Percentiles rank a stretch among this genome's conserved stretches.
These are phyloP conservation scores for Sugiyamaella qingdaonensis DNA, from an alignment of 805 yeast genomes.

Conservation along the genomic window DNA sequence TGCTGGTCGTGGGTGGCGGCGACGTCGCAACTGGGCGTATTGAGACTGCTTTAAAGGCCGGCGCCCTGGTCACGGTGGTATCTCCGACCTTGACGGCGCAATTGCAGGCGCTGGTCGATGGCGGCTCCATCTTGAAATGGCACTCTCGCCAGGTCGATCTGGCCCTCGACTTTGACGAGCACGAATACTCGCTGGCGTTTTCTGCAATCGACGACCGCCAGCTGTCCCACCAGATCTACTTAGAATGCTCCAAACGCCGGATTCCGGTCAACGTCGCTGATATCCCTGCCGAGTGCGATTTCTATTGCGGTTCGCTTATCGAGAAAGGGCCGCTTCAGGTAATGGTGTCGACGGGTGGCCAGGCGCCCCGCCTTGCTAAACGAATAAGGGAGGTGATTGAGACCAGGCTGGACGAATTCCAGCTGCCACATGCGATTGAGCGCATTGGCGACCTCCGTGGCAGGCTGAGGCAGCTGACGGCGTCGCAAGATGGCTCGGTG, in stretches of 20 bases:
- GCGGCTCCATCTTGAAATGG: not conserved
- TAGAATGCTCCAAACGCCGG: slow-evolving; percentile 41
- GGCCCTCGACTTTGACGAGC: slow-evolving; percentile 15
- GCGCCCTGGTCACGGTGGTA: slow-evolving; percentile 65
- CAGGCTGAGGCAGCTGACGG: slow-evolving; percentile 16
- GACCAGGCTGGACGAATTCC: slow-evolving; percentile 37
- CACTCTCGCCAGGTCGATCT: slow-evolving; percentile 16
- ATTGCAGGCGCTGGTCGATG: slow-evolving; percentile 40
- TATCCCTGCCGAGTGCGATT: slow-evolving; percentile 78
- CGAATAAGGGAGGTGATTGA: slow-evolving; percentile 55
- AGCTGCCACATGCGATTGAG: slow-evolving; percentile 52
- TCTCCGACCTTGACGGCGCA: slow-evolving; percentile 47
- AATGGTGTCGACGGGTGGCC: slow-evolving; percentile 80
- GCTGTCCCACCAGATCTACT: slow-evolving; percentile 53
- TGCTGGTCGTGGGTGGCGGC: slow-evolving; percentile 68
- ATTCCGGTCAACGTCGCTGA: slow-evolving; percentile 76
- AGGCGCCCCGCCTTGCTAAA: slow-evolving; percentile 70
- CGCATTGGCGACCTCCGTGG: slow-evolving; percentile 56
- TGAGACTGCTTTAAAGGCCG: slow-evolving; percentile 60
- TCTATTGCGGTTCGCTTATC: slow-evolving; percentile 77
- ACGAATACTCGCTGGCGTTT: slow-evolving; percentile 58
- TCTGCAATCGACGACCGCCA: slow-evolving; percentile 72
- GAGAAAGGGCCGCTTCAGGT: slow-evolving; percentile 69
- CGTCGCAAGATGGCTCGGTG: slow-evolving; percentile 10
- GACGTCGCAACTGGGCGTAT: slow-evolving; percentile 69